Evolutionary conservation across 352 stramenopile species (phyloP).

Genomic region (Pythium brassicae): DNA sequence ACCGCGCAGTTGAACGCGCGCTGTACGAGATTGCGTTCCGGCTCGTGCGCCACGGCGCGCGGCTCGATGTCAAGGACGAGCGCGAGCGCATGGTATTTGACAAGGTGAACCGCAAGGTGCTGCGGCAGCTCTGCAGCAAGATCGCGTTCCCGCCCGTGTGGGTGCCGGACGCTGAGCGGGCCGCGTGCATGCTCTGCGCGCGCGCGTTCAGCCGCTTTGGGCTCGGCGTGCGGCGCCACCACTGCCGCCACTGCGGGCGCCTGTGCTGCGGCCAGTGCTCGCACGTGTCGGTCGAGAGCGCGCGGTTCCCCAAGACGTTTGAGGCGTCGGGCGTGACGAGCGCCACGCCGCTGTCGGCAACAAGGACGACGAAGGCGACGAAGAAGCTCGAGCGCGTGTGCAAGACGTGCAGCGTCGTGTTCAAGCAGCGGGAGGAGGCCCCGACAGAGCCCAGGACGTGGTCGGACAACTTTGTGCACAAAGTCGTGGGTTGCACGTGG

Average conservation of each 20-base stretch:
- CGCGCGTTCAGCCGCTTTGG: conserved; percentile 61
- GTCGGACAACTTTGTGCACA: conserved; percentile 54
- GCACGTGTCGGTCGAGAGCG: conserved; percentile 63
- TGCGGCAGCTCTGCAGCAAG: conserved; percentile 71
- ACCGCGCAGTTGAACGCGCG: conserved; percentile 66
- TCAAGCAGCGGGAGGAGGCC: conserved; percentile 57
- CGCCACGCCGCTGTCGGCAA: no score
- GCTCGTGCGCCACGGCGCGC: conserved; percentile 74
- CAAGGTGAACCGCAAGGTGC: conserved; percentile 68
- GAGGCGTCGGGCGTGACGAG: conserved; percentile 6
- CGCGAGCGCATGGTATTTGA: conserved; percentile 80
- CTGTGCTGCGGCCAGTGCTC: conserved; percentile 79
- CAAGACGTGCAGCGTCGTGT: conserved; percentile 70
- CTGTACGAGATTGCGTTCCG: conserved; percentile 74
- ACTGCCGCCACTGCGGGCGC: conserved; percentile 82
- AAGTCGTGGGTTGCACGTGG: conserved; percentile 53
- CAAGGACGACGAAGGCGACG: conserved; percentile 24
- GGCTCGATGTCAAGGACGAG: conserved; percentile 71
- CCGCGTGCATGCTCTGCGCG: conserved; percentile 77
- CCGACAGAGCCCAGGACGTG: conserved; percentile 38
- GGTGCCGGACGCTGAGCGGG: conserved; percentile 67
- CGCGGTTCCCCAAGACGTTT: conserved; percentile 67
- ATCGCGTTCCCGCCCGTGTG: conserved; percentile 80
- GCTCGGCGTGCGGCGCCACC: conserved; percentile 70
- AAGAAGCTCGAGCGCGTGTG: conserved; percentile 59